Evolutionary conservation across 2,329 filamentous ascomycete genomes (phyloP).

Genomic region (Fusarium metavorans): DNA sequence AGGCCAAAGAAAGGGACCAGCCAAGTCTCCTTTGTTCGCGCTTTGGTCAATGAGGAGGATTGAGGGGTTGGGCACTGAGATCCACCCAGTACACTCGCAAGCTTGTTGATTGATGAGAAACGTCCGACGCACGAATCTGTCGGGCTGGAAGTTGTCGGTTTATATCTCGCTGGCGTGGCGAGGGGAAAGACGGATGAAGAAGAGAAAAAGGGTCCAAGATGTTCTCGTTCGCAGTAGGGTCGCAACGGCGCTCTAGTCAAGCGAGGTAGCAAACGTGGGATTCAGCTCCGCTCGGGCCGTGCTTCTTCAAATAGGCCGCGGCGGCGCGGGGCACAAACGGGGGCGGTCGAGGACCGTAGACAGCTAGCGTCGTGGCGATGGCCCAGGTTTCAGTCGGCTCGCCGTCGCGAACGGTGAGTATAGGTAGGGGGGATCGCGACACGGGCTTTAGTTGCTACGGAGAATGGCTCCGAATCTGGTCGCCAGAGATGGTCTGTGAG

Average conservation of each 20-base stretch:
- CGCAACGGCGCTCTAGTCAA: constrained; percentile 23
- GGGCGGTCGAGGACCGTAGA: constrained; percentile 23
- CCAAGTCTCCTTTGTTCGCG: constrained; percentile 43
- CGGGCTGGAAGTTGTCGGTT: constrained; percentile 17
- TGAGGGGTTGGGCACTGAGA: constrained; percentile 33
- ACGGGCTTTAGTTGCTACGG: constrained; percentile 30
- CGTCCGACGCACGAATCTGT: constrained; percentile 9
- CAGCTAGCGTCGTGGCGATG: constrained; percentile 40
- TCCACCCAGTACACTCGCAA: constrained; percentile 38
- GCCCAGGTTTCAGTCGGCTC: constrained; percentile 46
- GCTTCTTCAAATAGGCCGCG: constrained; percentile 41
- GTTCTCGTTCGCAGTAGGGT: constrained; percentile 16
- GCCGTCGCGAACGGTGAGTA: constrained; percentile 43
- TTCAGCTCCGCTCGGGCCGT: constrained; percentile 43
- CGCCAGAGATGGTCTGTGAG: constrained; percentile 19
- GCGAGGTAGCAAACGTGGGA: constrained; percentile 35
- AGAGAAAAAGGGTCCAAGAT: constrained; percentile 28
- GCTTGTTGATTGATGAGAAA: constrained; percentile 15
- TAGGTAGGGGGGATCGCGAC: constrained; percentile 40
- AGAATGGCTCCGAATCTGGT: constrained; percentile 11
- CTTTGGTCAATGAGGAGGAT: constrained; percentile 36
- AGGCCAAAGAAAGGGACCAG: constrained; percentile 39
- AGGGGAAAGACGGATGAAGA: constrained; percentile 8
- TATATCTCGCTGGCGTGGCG: constrained; percentile 15
- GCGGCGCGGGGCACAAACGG: constrained; percentile 43